Evolutionary conservation across 2,329 filamentous ascomycete species (phyloP), one percentile per base, ranked within the genome.

Genomic region (Bipolaris bicolor): DNA sequence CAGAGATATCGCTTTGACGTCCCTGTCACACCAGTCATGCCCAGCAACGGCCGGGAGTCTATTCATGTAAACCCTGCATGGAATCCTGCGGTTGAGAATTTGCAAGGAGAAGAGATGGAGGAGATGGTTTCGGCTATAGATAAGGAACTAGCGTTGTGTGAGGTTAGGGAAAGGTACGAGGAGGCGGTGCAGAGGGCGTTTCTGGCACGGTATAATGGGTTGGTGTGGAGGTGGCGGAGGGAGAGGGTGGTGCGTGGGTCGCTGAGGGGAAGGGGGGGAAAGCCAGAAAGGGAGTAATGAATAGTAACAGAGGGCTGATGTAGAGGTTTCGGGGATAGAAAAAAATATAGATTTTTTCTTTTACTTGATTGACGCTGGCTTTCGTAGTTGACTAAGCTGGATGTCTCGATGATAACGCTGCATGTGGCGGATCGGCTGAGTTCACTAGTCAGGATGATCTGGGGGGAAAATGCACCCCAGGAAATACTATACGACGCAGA

Each of bases 121-220:
- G 37, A 55, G 1, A 24, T 43, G 6, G 15, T 44, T 6, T 26
- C 10, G 15, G 11, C 29, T 15, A 43, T 55, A 13, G 45, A 49
- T 3, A 22, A 37, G 0, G 45, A 55, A 26, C 44, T 37, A 7
- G 52, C 33, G 1, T 29, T 55, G 13, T 43, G 37, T 24, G 48
- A 18, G 29, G 37, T 55, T 11, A 26, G 45, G 18, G 52, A 37
- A 5, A 16, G 24, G 18, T 55, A 44, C n/a, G 52, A 55, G 11
- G 22, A 43, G 7, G 24, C 29, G 16, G 37, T 49, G 3, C 20
- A 26, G 1, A 18, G 52, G 3, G 39, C 11, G 4, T 26, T 55
- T 3, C n/a, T 49, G 10, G 37, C 16, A 0, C 24, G 45, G 15
- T 49, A 49, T 7, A 31, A 43, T 20, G 33, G 18, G 11, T 36